Evolutionary conservation across 2,329 filamentous ascomycete genomes (phyloP).

Genomic region (Davidsoniella australis): DNA sequence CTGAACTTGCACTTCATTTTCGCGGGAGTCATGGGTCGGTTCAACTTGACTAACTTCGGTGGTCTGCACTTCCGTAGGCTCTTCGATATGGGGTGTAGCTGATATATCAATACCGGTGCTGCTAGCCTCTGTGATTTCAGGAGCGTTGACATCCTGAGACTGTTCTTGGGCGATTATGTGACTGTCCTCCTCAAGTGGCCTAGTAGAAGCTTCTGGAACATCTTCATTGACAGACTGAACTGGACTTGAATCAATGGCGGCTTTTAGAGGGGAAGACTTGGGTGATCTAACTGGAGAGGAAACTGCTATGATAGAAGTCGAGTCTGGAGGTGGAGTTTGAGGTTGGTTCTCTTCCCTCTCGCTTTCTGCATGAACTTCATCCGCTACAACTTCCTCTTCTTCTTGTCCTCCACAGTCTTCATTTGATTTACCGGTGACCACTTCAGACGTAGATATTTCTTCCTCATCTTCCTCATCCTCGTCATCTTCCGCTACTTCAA

Average conservation of each 20-base stretch:
- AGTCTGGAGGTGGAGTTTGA: not conserved
- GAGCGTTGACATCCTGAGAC: not conserved
- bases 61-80: not conserved
- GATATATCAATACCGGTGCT: too few species aligned
- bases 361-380: not conserved
- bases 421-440: not conserved
- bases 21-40: too few species aligned
- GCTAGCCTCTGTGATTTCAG: not conserved
- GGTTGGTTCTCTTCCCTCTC: not conserved
- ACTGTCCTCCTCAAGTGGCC: not conserved
- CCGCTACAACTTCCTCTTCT: not conserved
- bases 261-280: not conserved
- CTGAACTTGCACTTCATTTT: too few species aligned
- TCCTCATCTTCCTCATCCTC: constrained; percentile 5
- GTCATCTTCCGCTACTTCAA: constrained; percentile 3
- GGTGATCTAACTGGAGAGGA: not conserved
- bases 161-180: not conserved
- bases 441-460: constrained; percentile 5
- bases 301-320: not conserved
- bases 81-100: not conserved
- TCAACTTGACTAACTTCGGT: not conserved
- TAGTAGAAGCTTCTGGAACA: not conserved
- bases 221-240: not conserved
- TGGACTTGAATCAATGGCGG: not conserved
- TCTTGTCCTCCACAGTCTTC: not conserved